phyloP scores from a whole-genome alignment of 345 rosid genomes.

The Toxicodendron radicans region DNA sequence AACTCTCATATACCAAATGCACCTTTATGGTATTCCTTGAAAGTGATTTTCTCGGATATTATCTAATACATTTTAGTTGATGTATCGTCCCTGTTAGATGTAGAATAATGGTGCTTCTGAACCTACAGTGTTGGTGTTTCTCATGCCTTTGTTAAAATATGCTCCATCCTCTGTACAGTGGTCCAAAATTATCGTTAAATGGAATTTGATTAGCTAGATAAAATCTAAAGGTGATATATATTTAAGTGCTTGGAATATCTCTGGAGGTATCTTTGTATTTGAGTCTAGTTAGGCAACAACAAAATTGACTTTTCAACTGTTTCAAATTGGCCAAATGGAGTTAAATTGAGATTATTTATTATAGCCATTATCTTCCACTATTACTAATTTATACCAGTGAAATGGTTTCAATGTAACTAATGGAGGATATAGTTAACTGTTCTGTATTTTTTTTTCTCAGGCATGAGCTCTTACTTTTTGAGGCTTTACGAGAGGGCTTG shows the following conservation, averaged over 20 bases:
- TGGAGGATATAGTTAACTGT: neutral
- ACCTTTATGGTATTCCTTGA: neutral
- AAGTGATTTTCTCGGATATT: neutral
- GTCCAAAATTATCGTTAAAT: neutral
- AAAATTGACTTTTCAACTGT: neutral
- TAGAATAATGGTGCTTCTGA: neutral
- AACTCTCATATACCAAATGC: neutral
- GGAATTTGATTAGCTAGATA: conserved; percentile 1
- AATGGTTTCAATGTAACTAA: neutral
- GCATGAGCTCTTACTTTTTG: conserved; percentile 86
- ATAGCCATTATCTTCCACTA: neutral
- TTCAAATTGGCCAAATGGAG: neutral
- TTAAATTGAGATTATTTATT: neutral
- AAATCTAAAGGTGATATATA: neutral
- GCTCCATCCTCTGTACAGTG: neutral
- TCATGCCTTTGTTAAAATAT: neutral
- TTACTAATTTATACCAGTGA: neutral
- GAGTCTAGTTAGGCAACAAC: neutral
- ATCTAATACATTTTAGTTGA: neutral
- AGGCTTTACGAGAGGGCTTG: conserved; percentile 87
- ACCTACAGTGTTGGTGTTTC: neutral
- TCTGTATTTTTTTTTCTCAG: conserved; percentile 35
- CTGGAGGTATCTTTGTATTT: neutral
- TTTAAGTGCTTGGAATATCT: neutral
- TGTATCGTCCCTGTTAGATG: neutral